Conservation (phyloP, 2,329 filamentous ascomycete genomes). For the Fusarium sp. region DNA sequence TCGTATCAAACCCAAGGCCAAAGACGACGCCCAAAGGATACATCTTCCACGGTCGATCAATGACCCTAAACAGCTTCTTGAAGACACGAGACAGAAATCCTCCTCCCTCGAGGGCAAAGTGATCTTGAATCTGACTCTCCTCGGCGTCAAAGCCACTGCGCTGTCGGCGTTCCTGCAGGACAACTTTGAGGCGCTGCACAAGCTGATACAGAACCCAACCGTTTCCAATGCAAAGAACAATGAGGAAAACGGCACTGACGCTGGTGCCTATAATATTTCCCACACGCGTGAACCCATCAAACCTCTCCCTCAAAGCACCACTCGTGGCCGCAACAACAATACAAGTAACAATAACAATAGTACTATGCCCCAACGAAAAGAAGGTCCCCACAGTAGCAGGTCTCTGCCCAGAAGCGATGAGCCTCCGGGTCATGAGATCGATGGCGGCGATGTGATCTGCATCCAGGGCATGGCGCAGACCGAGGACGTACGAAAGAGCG, state of each 20-base stretch:
- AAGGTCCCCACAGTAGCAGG: conserved; percentile 95
- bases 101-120: conserved; percentile 78
- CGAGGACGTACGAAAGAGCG: conserved; percentile 87
- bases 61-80: conserved; percentile 79
- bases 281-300: conserved; percentile 81
- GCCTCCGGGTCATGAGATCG: conserved; percentile 91
- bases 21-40: conserved; percentile 90
- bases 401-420: conserved; percentile 85
- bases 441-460: conserved; percentile 93
- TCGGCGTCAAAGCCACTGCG: conserved; percentile 44
- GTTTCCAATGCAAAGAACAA: conserved; percentile 86
- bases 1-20: conserved; percentile 94
- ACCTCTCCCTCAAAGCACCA: conserved; percentile 82
- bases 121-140: conserved; percentile 48
- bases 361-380: conserved; percentile 94
- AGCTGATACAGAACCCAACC: conserved; percentile 86
- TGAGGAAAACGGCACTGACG: conserved; percentile 84
- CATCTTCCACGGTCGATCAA: conserved; percentile 92
- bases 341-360: conserved; percentile 90
- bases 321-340: conserved; percentile 92
- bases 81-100: conserved; percentile 81
- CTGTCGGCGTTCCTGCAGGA: conserved; percentile 59
- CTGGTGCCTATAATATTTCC: conserved; percentile 92
- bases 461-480: conserved; percentile 93
- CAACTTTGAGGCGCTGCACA: conserved; percentile 72